These are phyloP conservation scores for Chlamydomonas sp. DNA, from an alignment of 139 green algal genomes.

Conservation along the genomic window DNA sequence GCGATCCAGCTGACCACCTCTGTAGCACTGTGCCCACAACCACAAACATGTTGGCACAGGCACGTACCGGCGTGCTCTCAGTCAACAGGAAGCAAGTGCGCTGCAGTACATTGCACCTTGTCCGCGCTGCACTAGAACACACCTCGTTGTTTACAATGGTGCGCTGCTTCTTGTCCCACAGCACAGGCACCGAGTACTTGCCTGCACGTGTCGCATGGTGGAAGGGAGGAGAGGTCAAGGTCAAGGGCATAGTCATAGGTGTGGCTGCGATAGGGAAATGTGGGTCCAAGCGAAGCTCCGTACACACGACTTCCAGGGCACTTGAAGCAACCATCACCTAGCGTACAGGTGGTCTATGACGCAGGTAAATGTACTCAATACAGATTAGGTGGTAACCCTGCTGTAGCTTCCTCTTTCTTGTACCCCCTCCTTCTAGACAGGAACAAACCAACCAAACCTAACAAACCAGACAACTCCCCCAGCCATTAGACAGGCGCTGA, in stretches of 20 bases:
- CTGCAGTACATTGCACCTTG: not conserved
- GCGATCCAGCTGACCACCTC: not conserved
- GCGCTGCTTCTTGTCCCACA: constrained; percentile 92
- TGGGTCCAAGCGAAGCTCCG: too few relatives aligned
- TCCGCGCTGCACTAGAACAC: not conserved
- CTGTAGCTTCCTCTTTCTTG: too few relatives aligned
- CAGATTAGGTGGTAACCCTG: too few relatives aligned
- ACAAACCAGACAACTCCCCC: not conserved
- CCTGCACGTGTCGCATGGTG: constrained; percentile 50
- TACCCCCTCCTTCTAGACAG: too few relatives aligned
- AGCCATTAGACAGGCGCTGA: not conserved
- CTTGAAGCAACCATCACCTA: too few relatives aligned
- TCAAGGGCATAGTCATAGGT: not conserved
- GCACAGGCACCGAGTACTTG: constrained; percentile 92
- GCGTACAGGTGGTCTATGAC: too few relatives aligned
- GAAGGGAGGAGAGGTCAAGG: not conserved
- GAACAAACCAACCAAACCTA: not conserved
- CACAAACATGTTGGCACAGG: too few relatives aligned
- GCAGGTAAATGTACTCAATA: too few relatives aligned
- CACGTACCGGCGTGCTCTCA: too few relatives aligned
- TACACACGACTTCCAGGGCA: too few relatives aligned
- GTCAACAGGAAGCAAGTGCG: not conserved
- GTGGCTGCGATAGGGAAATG: too few relatives aligned
- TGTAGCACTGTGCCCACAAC: not conserved
- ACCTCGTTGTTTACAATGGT: constrained; percentile 98